Evolutionary conservation across 2,329 filamentous ascomycete species (phyloP).

Genomic region (Colletotrichum aenigma): DNA sequence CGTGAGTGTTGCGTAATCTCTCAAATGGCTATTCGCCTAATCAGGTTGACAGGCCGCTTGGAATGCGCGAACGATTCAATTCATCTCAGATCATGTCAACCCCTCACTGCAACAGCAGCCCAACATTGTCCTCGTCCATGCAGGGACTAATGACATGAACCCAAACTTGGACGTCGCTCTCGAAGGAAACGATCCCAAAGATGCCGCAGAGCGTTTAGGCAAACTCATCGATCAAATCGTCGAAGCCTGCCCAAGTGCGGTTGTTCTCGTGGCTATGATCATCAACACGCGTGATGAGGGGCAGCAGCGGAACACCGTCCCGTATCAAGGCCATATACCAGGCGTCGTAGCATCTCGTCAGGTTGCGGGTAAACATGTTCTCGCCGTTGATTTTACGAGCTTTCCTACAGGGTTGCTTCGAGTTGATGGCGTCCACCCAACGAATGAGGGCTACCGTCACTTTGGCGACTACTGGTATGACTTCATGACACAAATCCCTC

Average conservation of each 20-base stretch:
- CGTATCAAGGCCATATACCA: slow-evolving; percentile 33
- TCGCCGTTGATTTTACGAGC: slow-evolving; percentile 35
- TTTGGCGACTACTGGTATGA: slow-evolving; percentile 43
- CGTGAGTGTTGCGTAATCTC: slow-evolving; percentile 25
- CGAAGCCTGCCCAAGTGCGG: slow-evolving; percentile 33
- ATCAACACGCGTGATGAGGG: slow-evolving; percentile 30
- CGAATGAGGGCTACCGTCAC: slow-evolving; percentile 33
- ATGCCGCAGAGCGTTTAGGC: slow-evolving; percentile 31
- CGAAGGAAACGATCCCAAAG: slow-evolving; percentile 35
- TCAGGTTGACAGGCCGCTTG: slow-evolving; percentile 32
- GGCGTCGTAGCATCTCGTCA: slow-evolving; percentile 29
- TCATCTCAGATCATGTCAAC: slow-evolving; percentile 33
- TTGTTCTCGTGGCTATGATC: slow-evolving; percentile 38
- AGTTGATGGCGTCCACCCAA: slow-evolving; percentile 32
- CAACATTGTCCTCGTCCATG: slow-evolving; percentile 39
- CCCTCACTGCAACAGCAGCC: slow-evolving; percentile 35
- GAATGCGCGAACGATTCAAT: slow-evolving; percentile 40
- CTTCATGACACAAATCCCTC: slow-evolving; percentile 36
- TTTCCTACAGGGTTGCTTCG: slow-evolving; percentile 27
- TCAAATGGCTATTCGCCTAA: not conserved
- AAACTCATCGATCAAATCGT: slow-evolving; percentile 34
- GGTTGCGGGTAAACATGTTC: slow-evolving; percentile 29
- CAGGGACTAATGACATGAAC: slow-evolving; percentile 44
- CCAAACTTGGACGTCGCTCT: slow-evolving; percentile 25
- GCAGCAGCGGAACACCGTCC: slow-evolving; percentile 26